A percentile compares a stretch with the other conserved stretches of the same genome.
Evolutionary conservation across 1,139 yeast species (phyloP).

Genomic region (Pichia sp.): DNA sequence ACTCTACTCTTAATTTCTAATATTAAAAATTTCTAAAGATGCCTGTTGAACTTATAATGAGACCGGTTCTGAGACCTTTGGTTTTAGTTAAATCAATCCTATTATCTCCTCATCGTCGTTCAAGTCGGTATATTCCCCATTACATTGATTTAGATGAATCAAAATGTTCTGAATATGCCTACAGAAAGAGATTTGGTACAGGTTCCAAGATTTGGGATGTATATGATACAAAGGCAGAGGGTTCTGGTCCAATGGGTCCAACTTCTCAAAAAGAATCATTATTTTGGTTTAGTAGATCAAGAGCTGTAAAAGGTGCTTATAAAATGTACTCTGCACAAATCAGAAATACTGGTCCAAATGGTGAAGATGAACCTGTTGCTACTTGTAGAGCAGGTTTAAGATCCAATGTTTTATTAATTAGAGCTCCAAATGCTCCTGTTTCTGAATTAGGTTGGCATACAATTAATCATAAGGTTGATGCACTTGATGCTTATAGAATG

Average conservation of each 20-base stretch:
- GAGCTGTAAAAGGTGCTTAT: conserved; percentile 62
- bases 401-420: conserved; percentile 49
- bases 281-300: conserved; percentile 50
- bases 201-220: conserved; percentile 54
- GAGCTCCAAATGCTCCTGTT: conserved; percentile 42
- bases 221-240: conserved; percentile 37
- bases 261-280: conserved; percentile 37
- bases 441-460: conserved; percentile 62
- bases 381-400: conserved; percentile 54
- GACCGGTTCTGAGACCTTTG: conserved; percentile 56
- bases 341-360: conserved; percentile 38
- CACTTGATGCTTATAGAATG: conserved; percentile 52
- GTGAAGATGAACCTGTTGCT: conserved; percentile 53
- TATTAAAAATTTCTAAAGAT: conserved; percentile 26
- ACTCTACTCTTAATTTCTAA: not conserved
- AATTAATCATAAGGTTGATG: conserved; percentile 55
- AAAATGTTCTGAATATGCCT: conserved; percentile 37
- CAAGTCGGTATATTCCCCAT: conserved; percentile 51
- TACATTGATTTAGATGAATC: conserved; percentile 39
- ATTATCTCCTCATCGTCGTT: conserved; percentile 52
- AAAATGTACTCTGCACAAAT: conserved; percentile 44
- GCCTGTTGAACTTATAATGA: conserved; percentile 54
- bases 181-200: conserved; percentile 50
- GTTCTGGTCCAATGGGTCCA: conserved; percentile 34
- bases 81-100: conserved; percentile 49